phyloP scores from a whole-genome alignment of 768 basidiomycete species.

The Termitomyces sp. region DNA sequence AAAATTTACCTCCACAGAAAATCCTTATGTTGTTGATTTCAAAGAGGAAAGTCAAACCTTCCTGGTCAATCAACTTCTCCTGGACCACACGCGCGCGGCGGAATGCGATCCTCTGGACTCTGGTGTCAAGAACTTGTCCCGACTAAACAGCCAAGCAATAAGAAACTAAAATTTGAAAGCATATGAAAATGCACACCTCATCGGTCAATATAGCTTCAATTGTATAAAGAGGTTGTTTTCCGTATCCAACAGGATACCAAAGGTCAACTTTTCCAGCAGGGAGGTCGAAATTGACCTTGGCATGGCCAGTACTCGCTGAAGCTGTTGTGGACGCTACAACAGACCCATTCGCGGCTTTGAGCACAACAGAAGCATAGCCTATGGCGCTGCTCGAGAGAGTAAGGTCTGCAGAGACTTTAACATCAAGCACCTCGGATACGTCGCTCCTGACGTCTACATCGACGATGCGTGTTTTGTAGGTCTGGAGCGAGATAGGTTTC shows the following conservation, averaged over 20 bases:
- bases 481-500: conserved; percentile 71
- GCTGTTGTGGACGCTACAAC: conserved; percentile 34
- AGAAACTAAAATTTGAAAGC: not conserved
- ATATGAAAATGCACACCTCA: conserved; percentile 30
- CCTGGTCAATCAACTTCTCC: conserved; percentile 69
- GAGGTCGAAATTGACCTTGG: conserved; percentile 42
- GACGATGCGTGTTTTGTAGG: conserved; percentile 56
- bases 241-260: conserved; percentile 87
- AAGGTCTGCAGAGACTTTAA: conserved; percentile 43
- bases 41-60: conserved; percentile 83
- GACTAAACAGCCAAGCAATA: conserved; percentile 24
- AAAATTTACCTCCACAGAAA: conserved; percentile 70
- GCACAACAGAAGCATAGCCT: conserved; percentile 36
- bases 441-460: conserved; percentile 58
- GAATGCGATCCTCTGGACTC: conserved; percentile 63
- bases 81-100: conserved; percentile 76
- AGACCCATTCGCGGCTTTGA: conserved; percentile 47
- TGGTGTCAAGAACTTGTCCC: conserved; percentile 47
- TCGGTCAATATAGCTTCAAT: conserved; percentile 51
- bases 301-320: conserved; percentile 27
- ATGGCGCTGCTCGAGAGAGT: conserved; percentile 32
- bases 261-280: conserved; percentile 54
- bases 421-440: conserved; percentile 51
- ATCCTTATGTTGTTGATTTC: conserved; percentile 85
- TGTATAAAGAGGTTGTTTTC: conserved; percentile 73